Percentiles rank a stretch among this genome's conserved stretches.
phyloP scores from a whole-genome alignment of 192 early-diverging fungal genomes.

The Physocladia obscura region DNA sequence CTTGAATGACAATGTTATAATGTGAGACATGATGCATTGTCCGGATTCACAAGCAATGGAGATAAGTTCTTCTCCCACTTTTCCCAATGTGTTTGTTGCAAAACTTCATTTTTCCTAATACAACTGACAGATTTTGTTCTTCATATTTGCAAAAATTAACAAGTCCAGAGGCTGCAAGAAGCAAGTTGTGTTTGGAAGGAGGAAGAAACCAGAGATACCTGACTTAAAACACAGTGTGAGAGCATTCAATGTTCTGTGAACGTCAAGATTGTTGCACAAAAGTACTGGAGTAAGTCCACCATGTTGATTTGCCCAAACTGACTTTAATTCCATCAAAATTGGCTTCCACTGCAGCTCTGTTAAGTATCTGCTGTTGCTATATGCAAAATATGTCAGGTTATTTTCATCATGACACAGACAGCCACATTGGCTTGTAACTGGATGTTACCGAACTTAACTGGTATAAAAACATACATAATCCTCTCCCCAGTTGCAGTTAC shows the following conservation, averaged over 20 bases:
- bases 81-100: background rate
- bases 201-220: background rate
- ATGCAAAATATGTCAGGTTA: no score
- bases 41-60: background rate
- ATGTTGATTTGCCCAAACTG: background rate
- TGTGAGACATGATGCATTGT: background rate
- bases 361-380: background rate
- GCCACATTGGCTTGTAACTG: no score
- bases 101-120: background rate
- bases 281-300: background rate
- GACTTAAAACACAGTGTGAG: background rate
- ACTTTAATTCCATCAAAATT: background rate
- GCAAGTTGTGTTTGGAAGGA: background rate
- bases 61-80: no score
- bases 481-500: background rate
- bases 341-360: background rate
- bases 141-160: constrained; percentile 5
- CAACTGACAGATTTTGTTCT: background rate
- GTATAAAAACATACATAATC: background rate
- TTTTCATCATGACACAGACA: no score
- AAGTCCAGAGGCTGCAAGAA: no score
- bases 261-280: background rate
- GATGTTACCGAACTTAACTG: background rate
- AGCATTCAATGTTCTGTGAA: background rate
- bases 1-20: background rate